A percentile compares a stretch with the other conserved stretches of the same genome.
phyloP scores from a whole-genome alignment of 2,329 filamentous ascomycete genomes.

The Zopfia rhizophila region DNA sequence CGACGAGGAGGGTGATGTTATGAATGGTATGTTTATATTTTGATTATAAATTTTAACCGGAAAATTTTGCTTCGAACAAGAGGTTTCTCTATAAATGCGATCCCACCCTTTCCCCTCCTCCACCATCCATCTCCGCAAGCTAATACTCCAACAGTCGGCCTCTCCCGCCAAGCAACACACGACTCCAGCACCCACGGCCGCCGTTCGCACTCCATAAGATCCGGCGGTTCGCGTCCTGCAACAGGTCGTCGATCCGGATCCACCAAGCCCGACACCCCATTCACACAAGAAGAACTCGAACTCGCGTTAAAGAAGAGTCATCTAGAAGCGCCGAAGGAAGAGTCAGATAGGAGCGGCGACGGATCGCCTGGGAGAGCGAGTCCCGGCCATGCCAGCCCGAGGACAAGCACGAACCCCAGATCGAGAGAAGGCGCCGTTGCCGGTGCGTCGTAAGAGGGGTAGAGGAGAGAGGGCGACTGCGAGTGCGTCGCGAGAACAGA shows the following conservation, averaged over 20 bases:
- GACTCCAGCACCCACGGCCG: constrained; percentile 41
- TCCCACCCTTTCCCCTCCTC: constrained; percentile 9
- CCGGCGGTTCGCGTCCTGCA: constrained; percentile 34
- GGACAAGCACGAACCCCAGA: too few species aligned
- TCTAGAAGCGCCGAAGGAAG: constrained; percentile 42
- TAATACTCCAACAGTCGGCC: constrained; percentile 43
- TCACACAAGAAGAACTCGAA: constrained; percentile 58
- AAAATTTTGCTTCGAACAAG: constrained; percentile 12
- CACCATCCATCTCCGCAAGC: constrained; percentile 15
- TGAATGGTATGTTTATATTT: constrained; percentile 53
- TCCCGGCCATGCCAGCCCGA: not conserved
- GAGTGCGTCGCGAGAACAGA: too few species aligned
- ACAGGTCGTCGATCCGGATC: constrained; percentile 37
- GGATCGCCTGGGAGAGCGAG: constrained; percentile 26
- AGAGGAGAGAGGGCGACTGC: too few species aligned
- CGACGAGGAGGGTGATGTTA: constrained; percentile 57
- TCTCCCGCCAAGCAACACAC: constrained; percentile 46
- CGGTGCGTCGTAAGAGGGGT: too few species aligned
- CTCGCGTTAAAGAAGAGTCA: constrained; percentile 56
- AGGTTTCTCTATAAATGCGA: constrained; percentile 1
- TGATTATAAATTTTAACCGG: not conserved
- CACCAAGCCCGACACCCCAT: constrained; percentile 51
- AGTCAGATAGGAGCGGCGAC: constrained; percentile 37
- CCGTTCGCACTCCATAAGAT: constrained; percentile 39
- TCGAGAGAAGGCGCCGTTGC: too few species aligned